Conservation (phyloP, 2,329 filamentous ascomycete genomes). For the Plenodomus lindquistii region DNA sequence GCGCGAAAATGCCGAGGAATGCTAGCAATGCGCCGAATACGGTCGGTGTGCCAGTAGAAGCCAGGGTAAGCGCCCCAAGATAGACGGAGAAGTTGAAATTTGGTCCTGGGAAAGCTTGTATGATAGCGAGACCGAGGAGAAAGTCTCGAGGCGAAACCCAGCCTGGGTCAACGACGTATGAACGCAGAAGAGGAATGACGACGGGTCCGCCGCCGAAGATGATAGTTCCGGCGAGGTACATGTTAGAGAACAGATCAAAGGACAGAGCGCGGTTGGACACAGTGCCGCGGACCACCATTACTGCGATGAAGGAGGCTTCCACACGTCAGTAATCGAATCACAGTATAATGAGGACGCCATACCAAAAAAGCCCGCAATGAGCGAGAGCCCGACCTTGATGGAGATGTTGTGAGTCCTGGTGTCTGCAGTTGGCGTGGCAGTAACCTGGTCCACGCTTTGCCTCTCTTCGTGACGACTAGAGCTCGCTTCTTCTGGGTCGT, state of each 20-base stretch:
- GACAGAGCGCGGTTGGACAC: conserved; percentile 50
- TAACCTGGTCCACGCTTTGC: conserved; percentile 2
- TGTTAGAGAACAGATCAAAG: conserved; percentile 69
- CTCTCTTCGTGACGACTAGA: conserved; percentile 6
- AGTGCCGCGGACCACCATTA: conserved; percentile 57
- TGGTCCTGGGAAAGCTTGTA: conserved; percentile 70
- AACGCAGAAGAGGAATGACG: conserved; percentile 49
- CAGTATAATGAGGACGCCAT: conserved; percentile 9
- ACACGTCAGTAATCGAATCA: conserved; percentile 1
- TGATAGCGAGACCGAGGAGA: conserved; percentile 71
- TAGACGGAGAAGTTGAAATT: conserved; percentile 60
- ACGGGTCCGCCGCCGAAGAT: conserved; percentile 54
- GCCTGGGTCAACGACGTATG: conserved; percentile 63
- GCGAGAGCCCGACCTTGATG: conserved; percentile 41
- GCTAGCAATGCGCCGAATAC: conserved; percentile 43
- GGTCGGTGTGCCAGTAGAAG: conserved; percentile 28
- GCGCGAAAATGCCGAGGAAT: conserved; percentile 48
- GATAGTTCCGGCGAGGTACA: conserved; percentile 72
- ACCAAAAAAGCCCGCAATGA: conserved; percentile 56
- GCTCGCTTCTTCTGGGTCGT: conserved; percentile 8
- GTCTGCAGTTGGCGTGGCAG: conserved; percentile 18
- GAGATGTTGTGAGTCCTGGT: conserved; percentile 41
- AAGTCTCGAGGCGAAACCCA: conserved; percentile 75
- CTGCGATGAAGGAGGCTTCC: conserved; percentile 56
- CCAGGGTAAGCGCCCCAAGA: conserved; percentile 45